Conservation (phyloP, 352 stramenopile species). For the Phytophthora citrophthora region DNA sequence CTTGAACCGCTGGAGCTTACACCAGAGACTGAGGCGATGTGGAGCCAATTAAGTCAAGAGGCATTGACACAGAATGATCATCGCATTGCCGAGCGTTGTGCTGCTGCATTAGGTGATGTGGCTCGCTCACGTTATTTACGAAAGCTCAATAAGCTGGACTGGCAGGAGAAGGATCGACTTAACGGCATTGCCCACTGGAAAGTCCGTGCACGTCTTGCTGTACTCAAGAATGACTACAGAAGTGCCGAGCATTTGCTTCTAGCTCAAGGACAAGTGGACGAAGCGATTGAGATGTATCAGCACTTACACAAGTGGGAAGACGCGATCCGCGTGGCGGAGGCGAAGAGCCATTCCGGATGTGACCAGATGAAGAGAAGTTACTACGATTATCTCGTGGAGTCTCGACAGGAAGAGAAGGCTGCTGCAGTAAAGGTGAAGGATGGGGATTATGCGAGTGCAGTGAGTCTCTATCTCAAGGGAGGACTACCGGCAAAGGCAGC, state of each 20-base stretch:
- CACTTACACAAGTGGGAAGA: conserved; percentile 95
- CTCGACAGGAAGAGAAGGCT: conserved; percentile 93
- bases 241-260: conserved; percentile 93
- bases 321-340: conserved; percentile 92
- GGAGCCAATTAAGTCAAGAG: conserved; percentile 90
- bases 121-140: conserved; percentile 86
- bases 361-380: conserved; percentile 92
- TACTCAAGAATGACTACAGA: conserved; percentile 92
- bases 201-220: conserved; percentile 79
- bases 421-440: conserved; percentile 92
- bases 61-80: conserved; percentile 90
- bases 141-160: conserved; percentile 92
- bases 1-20: conserved; percentile 92
- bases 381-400: conserved; percentile 93
- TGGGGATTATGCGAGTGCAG: conserved; percentile 88
- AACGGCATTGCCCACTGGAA: conserved; percentile 87
- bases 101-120: conserved; percentile 92
- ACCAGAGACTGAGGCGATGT: conserved; percentile 94
- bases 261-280: conserved; percentile 91
- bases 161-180: conserved; percentile 77
- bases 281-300: conserved; percentile 96
- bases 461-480: conserved; percentile 95
- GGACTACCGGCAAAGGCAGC: conserved; percentile 91
- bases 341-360: conserved; percentile 75
- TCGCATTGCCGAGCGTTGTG: conserved; percentile 90